These are phyloP conservation scores for Yamadazyma triangularis DNA, from an alignment of 1,139 yeast species.

Conservation along the genomic window DNA sequence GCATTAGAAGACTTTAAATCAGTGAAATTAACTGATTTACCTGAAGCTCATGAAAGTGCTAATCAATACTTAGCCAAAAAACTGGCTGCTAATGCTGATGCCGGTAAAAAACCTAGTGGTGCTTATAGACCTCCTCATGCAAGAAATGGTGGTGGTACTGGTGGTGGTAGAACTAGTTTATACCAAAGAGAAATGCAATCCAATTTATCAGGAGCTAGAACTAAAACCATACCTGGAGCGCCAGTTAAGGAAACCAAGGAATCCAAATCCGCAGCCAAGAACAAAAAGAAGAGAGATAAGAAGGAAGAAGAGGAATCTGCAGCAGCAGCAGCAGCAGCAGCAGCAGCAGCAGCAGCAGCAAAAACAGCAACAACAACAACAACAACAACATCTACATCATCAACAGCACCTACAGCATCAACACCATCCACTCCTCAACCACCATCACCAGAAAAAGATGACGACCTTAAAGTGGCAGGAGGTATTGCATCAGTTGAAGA, in stretches of 20 bases:
- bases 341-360: conserved; percentile 10
- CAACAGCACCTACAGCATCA: conserved; percentile 17
- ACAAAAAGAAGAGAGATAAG: conserved; percentile 75
- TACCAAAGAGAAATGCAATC: conserved; percentile 53
- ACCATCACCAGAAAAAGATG: too few species aligned
- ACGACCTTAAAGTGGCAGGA: too few species aligned
- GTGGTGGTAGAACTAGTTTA: conserved; percentile 42
- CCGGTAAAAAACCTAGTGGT: conserved; percentile 59
- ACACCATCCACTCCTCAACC: too few species aligned
- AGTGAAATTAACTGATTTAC: conserved; percentile 48
- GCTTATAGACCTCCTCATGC: conserved; percentile 98
- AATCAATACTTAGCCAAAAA: conserved; percentile 49
- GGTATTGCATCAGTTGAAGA: conserved; percentile 75
- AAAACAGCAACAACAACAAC: too few species aligned
- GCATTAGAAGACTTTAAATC: conserved; percentile 56
- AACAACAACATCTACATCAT: conserved; percentile 4
- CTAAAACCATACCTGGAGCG: conserved; percentile 17
- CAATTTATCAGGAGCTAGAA: conserved; percentile 11
- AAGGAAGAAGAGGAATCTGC: conserved; percentile 28
- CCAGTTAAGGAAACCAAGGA: conserved; percentile 25
- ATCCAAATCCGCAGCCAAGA: conserved; percentile 66
- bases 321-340: conserved; percentile 10
- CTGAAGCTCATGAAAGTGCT: conserved; percentile 67
- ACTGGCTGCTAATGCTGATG: conserved; percentile 31
- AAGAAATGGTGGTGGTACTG: conserved; percentile 40